Evolutionary conservation across 1,284 basidiomycete genomes (phyloP).

Genomic region (Ustilago tritici): DNA sequence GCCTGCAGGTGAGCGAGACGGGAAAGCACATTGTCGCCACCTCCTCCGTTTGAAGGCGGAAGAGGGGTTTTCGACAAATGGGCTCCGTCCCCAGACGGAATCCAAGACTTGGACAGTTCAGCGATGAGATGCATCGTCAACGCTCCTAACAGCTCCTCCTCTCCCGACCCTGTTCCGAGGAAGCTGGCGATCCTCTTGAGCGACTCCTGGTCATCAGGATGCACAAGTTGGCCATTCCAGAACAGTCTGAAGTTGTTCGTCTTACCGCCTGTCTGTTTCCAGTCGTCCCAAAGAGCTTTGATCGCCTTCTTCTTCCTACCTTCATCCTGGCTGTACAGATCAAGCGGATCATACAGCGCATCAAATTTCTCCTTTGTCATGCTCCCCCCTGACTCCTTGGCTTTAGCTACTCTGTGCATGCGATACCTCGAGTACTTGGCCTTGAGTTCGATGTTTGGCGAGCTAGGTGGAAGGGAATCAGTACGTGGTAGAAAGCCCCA

Average conservation of each 20-base stretch:
- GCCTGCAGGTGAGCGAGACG: conserved; percentile 78
- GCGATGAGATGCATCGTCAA: conserved; percentile 4
- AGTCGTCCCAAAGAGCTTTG: conserved; percentile 31
- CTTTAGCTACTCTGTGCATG: conserved; percentile 40
- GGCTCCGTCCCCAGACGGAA: no score
- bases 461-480: conserved; percentile 23
- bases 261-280: conserved; percentile 20
- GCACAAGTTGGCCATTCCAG: conserved; percentile 38
- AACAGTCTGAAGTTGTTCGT: conserved; percentile 50
- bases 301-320: conserved; percentile 30
- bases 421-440: conserved; percentile 34
- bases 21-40: conserved; percentile 71
- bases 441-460: conserved; percentile 45
- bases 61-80: neutral
- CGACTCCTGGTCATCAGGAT: conserved; percentile 9
- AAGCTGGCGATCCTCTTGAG: conserved; percentile 12
- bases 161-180: conserved; percentile 1
- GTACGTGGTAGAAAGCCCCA: conserved; percentile 44
- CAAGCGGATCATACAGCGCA: conserved; percentile 43
- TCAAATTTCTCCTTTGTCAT: conserved; percentile 28
- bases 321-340: conserved; percentile 33
- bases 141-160: conserved; percentile 8
- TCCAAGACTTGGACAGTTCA: conserved; percentile 15
- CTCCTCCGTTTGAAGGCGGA: neutral
- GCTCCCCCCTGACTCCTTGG: neutral